Evolutionary conservation across 805 yeast species (phyloP), one percentile per base, ranked within the genome.

Genomic region (Ogataea paraovalis): DNA sequence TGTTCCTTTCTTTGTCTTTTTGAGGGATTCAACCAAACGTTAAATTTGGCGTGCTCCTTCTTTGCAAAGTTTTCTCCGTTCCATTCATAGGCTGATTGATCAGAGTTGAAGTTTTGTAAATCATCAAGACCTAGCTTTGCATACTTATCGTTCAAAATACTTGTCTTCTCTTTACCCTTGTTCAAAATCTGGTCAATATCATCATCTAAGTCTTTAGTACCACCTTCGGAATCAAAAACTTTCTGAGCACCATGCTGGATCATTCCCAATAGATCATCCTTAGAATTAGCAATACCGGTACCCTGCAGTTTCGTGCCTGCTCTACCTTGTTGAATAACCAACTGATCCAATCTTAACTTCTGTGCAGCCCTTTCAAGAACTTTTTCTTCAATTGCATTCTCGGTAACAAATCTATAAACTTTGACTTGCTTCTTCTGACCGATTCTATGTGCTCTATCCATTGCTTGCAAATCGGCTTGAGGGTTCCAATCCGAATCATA

Each of bases 401-500:
- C 98, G 2, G 97, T 92, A 23, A 92, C 96, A 69, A 92, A 88
- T 55, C 99, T 73, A 65, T 78, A 92, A 18, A 92, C 98, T 57
- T 83, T 78, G 8, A 92, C 99, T 70, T 92, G 99, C 62, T 92
- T 92, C 64, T 87, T 92, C 66, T 91, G 98, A 18, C 98, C 98
- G 62, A 91, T 91, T 73, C 98, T 82, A 63, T 91, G 98, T 1
- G 97, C 98, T 62, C 98, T 79, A 66, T 92, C 98, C 98, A 91
- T 91, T 1, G 97, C 97, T 69, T 91, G 98, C 59, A 91, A 73
- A 73, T 91, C 98, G 0, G 97, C 97, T 64, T 91, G 98, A 2
- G 98, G 98, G 62, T 91, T 91, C 98, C 98, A 91, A 69, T 91
- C 98, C 0, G 96, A 86, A 66, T 91, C 98, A 62, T 80, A 92